A percentile compares a stretch with the other conserved stretches of the same genome.
Evolutionary conservation across 495 filamentous ascomycete genomes (phyloP).

Genomic region (Penicillium argentinense): DNA sequence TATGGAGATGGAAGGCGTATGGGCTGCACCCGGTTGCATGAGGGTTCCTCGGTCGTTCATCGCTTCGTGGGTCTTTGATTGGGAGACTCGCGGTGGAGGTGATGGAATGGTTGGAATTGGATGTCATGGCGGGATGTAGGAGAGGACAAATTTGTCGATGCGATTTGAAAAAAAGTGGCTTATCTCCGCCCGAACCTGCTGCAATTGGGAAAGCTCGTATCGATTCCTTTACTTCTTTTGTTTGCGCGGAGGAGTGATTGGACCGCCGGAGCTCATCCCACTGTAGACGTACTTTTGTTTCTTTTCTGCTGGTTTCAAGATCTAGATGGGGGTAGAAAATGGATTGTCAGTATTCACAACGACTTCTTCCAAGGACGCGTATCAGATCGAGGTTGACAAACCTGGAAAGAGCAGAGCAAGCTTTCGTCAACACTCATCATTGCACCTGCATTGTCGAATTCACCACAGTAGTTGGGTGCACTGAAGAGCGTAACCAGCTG

Average conservation of each 20-base stretch:
- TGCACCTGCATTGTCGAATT: conserved; percentile 98
- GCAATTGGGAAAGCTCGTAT: conserved; percentile 81
- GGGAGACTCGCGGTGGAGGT: conserved; percentile 22
- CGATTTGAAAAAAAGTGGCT: conserved; percentile 32
- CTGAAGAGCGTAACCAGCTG: conserved; percentile 98
- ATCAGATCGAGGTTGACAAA: conserved; percentile 47
- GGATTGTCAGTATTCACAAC: conserved; percentile 1
- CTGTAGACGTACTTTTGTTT: conserved; percentile 99
- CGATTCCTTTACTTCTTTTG: conserved; percentile 76
- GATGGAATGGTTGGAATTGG: conserved; percentile 14
- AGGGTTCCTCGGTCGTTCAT: conserved; percentile 32
- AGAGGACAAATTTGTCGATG: conserved; percentile 18
- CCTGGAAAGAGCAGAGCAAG: conserved; percentile 98
- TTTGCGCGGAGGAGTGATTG: conserved; percentile 88
- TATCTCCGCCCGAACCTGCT: conserved; percentile 98
- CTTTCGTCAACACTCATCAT: conserved; percentile 99
- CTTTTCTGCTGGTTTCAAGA: conserved; percentile 99
- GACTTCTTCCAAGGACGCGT: conserved; percentile 20
- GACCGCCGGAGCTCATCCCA: conserved; percentile 81
- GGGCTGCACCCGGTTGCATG: conserved; percentile 21
- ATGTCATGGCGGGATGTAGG: conserved; percentile 19
- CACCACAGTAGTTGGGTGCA: conserved; percentile 98
- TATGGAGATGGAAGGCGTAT: conserved; percentile 5
- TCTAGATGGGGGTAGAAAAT: conserved; percentile 51
- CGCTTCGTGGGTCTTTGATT: conserved; percentile 28